Evolutionary conservation across 1,284 basidiomycete species (phyloP).

Genomic region (Trichosporon coremiiforme): DNA sequence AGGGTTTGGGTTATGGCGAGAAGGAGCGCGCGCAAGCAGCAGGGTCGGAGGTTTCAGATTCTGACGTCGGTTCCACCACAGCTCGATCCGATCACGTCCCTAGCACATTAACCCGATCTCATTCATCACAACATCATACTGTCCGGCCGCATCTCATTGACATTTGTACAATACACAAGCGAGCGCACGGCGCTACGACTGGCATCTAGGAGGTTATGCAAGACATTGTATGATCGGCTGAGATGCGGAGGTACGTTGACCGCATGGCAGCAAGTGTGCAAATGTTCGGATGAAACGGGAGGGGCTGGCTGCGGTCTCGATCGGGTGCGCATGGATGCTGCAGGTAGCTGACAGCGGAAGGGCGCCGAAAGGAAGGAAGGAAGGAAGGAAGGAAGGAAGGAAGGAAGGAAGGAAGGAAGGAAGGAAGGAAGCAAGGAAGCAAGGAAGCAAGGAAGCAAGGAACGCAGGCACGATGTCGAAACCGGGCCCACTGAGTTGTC

Average conservation of each 20-base stretch:
- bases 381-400: too few relatives aligned
- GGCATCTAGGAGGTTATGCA: neutral
- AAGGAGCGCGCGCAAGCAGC: neutral
- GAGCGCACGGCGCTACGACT: neutral
- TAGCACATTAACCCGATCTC: neutral
- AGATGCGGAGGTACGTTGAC: neutral
- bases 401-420: too few relatives aligned
- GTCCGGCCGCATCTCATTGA: neutral
- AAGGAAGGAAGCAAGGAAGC: too few relatives aligned
- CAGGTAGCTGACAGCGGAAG: too few relatives aligned
- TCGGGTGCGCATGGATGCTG: too few relatives aligned
- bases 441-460: constrained; percentile 13
- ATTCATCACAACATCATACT: neutral
- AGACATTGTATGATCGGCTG: neutral
- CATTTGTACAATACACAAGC: neutral
- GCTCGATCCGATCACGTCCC: neutral
- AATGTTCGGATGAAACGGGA: constrained; percentile 1
- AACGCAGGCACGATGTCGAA: constrained; percentile 17
- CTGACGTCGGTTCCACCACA: neutral
- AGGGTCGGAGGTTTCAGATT: neutral
- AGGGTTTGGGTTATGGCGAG: neutral
- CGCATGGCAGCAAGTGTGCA: neutral
- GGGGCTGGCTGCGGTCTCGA: neutral
- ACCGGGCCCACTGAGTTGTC: constrained; percentile 13
- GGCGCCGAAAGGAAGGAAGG: neutral